Evolutionary conservation across 305 asterid genomes (phyloP), one percentile per base, ranked within the genome.

Genomic region (Caryopteris hybrid): DNA sequence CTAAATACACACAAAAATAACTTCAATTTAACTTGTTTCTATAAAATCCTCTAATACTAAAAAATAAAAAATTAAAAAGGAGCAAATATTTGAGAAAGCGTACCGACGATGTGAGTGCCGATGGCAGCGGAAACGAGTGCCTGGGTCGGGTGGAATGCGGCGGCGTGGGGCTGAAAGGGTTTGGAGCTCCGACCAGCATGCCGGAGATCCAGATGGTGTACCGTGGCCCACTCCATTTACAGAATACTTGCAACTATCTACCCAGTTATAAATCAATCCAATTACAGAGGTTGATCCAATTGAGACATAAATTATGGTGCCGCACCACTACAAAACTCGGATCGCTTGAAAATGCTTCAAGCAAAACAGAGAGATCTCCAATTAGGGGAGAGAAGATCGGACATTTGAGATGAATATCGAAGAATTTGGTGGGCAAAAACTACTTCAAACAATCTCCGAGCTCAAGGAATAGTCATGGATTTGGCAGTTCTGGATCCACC

Each of bases 121-220:
- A 83, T 75, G 61, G 98, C 99, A 53, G 85, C 97, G 69, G 97
- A 80, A 53, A 91, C 87, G 59, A 94, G 81, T n/a, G 98, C 90
- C 86, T 86, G 98, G 17, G 83, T 85, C 36, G 93, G 96, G 75
- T 94, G 99, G 71, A 94, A 94, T 50, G 97, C 82, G 31, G 97
- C 97, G 69, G 98, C 98, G 78, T 94, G 99, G 58, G 99, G 99
- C 79, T 94, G 99, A 20, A 84, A 80, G 69, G 92, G 91, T 72
- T 89, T 94, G 68, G 99, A 86, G 77, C 92, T 91, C 90, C 98
- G 97, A 56, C 95, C 95, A 7, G 83, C 92, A 47, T 91, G 99
- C 70, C 98, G 96, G 84, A 94, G 95, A 89, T 94, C 99, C 87
- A 91, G 73, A 84, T 94, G 99, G 75, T 89, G 98, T 71, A 94